Percentiles rank a stretch among this genome's conserved stretches.
These are phyloP conservation scores for Diaporthe nobilis DNA, from an alignment of 2,329 filamentous ascomycete species.

Conservation along the genomic window DNA sequence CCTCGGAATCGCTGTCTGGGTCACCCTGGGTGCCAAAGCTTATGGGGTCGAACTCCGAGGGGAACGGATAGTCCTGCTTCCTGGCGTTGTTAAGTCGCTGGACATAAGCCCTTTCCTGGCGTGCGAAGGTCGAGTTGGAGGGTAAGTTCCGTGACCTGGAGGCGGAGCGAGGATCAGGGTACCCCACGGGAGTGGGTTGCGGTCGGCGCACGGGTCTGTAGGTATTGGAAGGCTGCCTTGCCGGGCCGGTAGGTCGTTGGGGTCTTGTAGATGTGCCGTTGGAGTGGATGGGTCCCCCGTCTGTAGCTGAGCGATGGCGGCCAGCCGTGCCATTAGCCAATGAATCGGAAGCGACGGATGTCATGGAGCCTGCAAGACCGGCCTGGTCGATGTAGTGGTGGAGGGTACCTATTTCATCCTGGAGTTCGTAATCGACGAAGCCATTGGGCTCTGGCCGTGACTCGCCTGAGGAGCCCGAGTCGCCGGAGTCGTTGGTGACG, in stretches of 20 bases:
- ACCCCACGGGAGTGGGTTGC: slow-evolving; percentile 52
- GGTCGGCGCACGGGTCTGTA: slow-evolving; percentile 78
- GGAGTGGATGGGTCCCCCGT: slow-evolving; percentile 48
- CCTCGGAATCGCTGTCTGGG: slow-evolving; percentile 86
- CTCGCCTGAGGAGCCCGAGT: slow-evolving; percentile 62
- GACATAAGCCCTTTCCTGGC: slow-evolving; percentile 95
- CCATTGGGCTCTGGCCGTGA: slow-evolving; percentile 60
- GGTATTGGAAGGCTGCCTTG: slow-evolving; percentile 82
- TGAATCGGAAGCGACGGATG: slow-evolving; percentile 58
- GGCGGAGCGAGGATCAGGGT: slow-evolving; percentile 61
- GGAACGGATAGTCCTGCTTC: slow-evolving; percentile 79
- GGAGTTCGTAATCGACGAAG: slow-evolving; percentile 57
- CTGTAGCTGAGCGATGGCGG: slow-evolving; percentile 55
- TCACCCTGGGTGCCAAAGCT: slow-evolving; percentile 57
- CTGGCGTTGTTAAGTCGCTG: slow-evolving; percentile 79
- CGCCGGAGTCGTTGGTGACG: slow-evolving; percentile 62
- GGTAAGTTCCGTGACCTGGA: slow-evolving; percentile 65
- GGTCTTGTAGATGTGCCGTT: slow-evolving; percentile 60
- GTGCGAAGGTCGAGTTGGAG: slow-evolving; percentile 69
- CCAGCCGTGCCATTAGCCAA: slow-evolving; percentile 59
- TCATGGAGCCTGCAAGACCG: slow-evolving; percentile 57
- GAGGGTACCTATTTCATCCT: slow-evolving; percentile 63
- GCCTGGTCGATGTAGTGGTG: slow-evolving; percentile 59
- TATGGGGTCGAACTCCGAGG: slow-evolving; percentile 48
- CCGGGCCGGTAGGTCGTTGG: slow-evolving; percentile 77